phyloP scores from a whole-genome alignment of 768 basidiomycete genomes.

The Asterophora lycoperdoides region DNA sequence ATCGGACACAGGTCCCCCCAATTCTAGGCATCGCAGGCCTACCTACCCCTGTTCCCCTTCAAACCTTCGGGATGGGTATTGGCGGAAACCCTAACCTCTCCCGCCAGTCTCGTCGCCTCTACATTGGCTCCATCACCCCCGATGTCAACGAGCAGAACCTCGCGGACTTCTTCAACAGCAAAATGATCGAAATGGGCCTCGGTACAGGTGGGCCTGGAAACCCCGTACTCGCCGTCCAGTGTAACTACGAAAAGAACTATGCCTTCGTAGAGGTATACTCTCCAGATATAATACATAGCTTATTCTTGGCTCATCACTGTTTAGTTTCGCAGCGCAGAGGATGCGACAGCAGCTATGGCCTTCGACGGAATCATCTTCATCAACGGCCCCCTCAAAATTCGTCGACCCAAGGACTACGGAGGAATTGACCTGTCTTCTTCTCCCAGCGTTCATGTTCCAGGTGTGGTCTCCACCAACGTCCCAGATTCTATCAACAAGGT shows the following conservation, averaged over 20 bases:
- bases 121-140: constrained; percentile 94
- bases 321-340: constrained; percentile 97
- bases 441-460: constrained; percentile 80
- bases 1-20: constrained; percentile 81
- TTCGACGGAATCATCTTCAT: constrained; percentile 97
- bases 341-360: constrained; percentile 94
- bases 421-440: constrained; percentile 61
- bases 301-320: constrained; percentile 8
- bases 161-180: constrained; percentile 90
- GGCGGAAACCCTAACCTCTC: constrained; percentile 85
- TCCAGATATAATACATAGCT: neutral
- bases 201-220: constrained; percentile 83
- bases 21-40: constrained; percentile 79
- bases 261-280: constrained; percentile 90
- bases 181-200: constrained; percentile 91
- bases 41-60: constrained; percentile 79
- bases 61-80: constrained; percentile 82
- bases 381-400: constrained; percentile 93
- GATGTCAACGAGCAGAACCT: constrained; percentile 93
- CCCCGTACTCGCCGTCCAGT: constrained; percentile 89
- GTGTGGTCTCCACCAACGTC: constrained; percentile 94
- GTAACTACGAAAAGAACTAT: constrained; percentile 98
- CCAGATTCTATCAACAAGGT: constrained; percentile 98
- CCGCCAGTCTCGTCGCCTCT: constrained; percentile 90
- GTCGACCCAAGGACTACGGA: constrained; percentile 95